phyloP scores from a whole-genome alignment of 2,329 filamentous ascomycete species.

The Furcasterigmium furcatum region DNA sequence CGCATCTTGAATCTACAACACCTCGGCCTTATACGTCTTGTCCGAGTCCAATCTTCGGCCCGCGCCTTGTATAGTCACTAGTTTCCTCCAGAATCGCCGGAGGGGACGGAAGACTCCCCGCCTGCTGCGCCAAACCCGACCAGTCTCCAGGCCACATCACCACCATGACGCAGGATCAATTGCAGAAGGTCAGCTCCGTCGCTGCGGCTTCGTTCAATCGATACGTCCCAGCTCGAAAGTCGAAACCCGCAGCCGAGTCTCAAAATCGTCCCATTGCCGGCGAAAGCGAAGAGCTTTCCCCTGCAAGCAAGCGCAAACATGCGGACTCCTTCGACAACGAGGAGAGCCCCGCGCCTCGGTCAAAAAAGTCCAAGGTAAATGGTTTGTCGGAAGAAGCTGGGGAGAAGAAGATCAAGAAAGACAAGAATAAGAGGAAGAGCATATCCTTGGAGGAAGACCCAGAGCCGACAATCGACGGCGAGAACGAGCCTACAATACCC shows the following conservation, averaged over 20 bases:
- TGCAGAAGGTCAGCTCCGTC: too few species aligned
- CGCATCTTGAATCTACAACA: too few species aligned
- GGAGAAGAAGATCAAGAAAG: conserved; percentile 22
- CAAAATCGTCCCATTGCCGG: too few species aligned
- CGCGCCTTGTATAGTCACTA: conserved; percentile 24
- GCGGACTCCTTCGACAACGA: conserved; percentile 22
- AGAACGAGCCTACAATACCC: conserved; percentile 14
- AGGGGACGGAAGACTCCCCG: conserved; percentile 6
- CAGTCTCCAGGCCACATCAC: conserved; percentile 7
- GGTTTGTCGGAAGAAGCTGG: conserved; percentile 5
- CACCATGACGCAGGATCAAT: conserved; percentile 2
- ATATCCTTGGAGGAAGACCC: conserved; percentile 11
- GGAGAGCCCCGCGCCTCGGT: conserved; percentile 22
- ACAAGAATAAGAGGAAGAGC: conserved; percentile 31
- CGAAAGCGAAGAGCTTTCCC: conserved; percentile 3
- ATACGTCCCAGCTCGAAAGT: too few species aligned
- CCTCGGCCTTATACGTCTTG: too few species aligned
- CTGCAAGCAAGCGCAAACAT: conserved; percentile 29
- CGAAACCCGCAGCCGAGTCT: too few species aligned
- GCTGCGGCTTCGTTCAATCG: too few species aligned
- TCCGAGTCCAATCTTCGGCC: too few species aligned
- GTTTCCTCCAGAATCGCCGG: conserved; percentile 28
- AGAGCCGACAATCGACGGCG: conserved; percentile 9
- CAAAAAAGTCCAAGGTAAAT: conserved; percentile 31
- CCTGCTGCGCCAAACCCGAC: conserved; percentile 5